Percentiles rank a stretch among this genome's conserved stretches.
Evolutionary conservation across 306 rosid genomes (phyloP).

Genomic region (Echinosophora koreensis): DNA sequence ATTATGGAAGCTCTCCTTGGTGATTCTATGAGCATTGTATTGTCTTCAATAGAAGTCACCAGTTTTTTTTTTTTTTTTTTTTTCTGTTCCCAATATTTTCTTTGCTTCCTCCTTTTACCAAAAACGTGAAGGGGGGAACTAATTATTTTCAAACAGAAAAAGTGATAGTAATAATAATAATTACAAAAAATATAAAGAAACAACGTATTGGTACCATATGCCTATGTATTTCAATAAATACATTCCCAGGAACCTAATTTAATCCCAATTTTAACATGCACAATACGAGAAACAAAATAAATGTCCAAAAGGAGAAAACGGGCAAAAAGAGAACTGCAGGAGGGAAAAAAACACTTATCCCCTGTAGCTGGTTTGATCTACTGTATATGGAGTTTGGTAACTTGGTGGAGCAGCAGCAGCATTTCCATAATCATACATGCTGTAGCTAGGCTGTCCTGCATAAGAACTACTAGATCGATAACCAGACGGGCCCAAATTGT

Average conservation of each 20-base stretch:
- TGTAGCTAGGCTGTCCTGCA: slow-evolving; percentile 68
- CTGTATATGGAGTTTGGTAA: slow-evolving; percentile 61
- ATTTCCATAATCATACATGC: slow-evolving; percentile 60
- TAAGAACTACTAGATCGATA: slow-evolving; percentile 59
- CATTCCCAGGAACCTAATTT: slow-evolving; percentile 23
- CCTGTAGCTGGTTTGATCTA: slow-evolving; percentile 50
- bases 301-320: not conserved
- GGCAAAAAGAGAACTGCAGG: not conserved
- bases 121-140: not conserved
- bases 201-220: not conserved
- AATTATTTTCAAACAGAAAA: slow-evolving; percentile 4
- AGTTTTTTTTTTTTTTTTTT: too few relatives aligned
- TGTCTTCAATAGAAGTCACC: not conserved
- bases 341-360: slow-evolving; percentile 11
- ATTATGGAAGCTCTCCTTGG: too few relatives aligned
- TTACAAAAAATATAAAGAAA: not conserved
- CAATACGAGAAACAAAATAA: not conserved
- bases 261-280: slow-evolving; percentile 33
- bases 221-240: not conserved
- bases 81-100: too few relatives aligned
- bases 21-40: too few relatives aligned
- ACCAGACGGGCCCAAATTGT: slow-evolving; percentile 53
- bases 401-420: slow-evolving; percentile 59
- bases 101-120: not conserved
- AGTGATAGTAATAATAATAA: not conserved